phyloP scores from a whole-genome alignment of 2,329 filamentous ascomycete genomes.

The Colletotrichum viniferum region DNA sequence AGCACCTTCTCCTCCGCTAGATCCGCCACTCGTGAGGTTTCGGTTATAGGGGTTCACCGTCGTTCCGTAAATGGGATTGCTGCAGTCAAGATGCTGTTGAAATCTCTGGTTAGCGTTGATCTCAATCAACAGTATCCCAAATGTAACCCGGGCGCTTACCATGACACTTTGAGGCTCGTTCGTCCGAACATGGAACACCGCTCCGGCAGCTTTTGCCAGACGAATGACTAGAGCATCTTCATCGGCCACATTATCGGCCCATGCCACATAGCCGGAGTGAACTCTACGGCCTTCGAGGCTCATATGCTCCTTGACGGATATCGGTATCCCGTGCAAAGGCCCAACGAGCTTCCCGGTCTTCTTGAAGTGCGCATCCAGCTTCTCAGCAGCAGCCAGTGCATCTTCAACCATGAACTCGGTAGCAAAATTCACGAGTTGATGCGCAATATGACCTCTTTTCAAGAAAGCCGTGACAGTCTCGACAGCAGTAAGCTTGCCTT shows the following conservation, averaged over 20 bases:
- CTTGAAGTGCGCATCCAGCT: constrained; percentile 45
- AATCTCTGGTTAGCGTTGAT: accelerated
- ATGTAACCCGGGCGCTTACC: neutral
- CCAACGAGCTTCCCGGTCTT: constrained; percentile 45
- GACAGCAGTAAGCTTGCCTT: constrained; percentile 37
- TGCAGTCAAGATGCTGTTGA: constrained; percentile 28
- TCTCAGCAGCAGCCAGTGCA: constrained; percentile 39
- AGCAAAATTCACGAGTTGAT: constrained; percentile 41
- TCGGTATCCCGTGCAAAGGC: constrained; percentile 44
- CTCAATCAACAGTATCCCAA: accelerated
- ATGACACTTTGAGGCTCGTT: constrained; percentile 45
- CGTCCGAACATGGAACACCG: constrained; percentile 46
- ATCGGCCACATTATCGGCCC: constrained; percentile 36
- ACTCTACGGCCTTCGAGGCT: constrained; percentile 22
- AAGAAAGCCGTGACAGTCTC: constrained; percentile 46
- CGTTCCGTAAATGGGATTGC: constrained; percentile 43
- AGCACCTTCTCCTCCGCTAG: constrained; percentile 47
- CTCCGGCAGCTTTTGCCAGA: constrained; percentile 35
- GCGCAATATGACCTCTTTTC: constrained; percentile 52
- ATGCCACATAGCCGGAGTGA: constrained; percentile 35
- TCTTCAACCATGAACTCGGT: constrained; percentile 40
- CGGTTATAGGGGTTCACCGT: constrained; percentile 44
- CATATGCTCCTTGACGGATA: constrained; percentile 27
- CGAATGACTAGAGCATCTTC: constrained; percentile 36
- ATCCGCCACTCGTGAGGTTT: constrained; percentile 42